Conservation (phyloP, 768 basidiomycete species). For the Crepidotus variabilis region DNA sequence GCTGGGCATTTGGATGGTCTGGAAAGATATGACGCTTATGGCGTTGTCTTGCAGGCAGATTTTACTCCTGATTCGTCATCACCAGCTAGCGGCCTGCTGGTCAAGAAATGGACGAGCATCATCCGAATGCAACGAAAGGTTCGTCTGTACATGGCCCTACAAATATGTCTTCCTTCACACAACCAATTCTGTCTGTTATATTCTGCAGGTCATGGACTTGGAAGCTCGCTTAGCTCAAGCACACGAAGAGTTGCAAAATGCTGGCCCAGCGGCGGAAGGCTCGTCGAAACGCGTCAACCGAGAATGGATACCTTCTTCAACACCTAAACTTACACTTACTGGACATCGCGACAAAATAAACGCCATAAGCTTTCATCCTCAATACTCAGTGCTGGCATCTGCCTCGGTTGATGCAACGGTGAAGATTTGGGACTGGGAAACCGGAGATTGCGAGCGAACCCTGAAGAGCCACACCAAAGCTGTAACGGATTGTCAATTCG, state of each 20-base stretch:
- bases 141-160: constrained; percentile 7
- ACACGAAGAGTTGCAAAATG: constrained; percentile 63
- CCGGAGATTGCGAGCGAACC: constrained; percentile 89
- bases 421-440: constrained; percentile 97
- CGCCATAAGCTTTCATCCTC: constrained; percentile 81
- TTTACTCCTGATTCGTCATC: constrained; percentile 84
- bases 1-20: neutral
- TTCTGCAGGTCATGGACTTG: constrained; percentile 84
- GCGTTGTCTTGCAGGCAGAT: constrained; percentile 40
- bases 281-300: constrained; percentile 42
- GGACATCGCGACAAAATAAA: constrained; percentile 79
- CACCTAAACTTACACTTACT: constrained; percentile 70
- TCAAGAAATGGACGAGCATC: constrained; percentile 98
- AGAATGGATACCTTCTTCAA: constrained; percentile 88
- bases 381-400: constrained; percentile 77
- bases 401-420: constrained; percentile 88
- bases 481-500: constrained; percentile 84
- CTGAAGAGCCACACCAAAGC: constrained; percentile 90
- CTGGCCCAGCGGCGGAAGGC: constrained; percentile 45
- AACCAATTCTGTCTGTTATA: neutral
- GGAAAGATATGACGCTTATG: neutral
- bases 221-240: constrained; percentile 79
- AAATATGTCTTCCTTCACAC: constrained; percentile 1
- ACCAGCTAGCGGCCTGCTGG: constrained; percentile 81
- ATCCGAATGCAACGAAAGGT: constrained; percentile 96